Base-by-base conservation (phyloP, 305 asterid species). In the Withania somnifera region DNA sequence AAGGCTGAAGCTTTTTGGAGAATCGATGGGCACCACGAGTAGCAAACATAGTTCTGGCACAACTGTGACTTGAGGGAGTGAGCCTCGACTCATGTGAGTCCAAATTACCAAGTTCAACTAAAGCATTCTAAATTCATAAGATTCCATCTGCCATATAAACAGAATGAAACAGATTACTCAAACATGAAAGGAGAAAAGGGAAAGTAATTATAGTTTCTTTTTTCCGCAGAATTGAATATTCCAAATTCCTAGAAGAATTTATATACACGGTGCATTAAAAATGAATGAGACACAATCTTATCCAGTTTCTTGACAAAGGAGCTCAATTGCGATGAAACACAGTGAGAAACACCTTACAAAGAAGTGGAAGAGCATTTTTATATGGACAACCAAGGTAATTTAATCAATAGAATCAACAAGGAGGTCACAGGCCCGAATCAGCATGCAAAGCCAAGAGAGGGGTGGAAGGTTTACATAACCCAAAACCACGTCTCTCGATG, bases 21-120 rank as follows among this genome's bases (percentile, higher is more conserved):
- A 87, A 89, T 54, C 53, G 89, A 66, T 52, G 68, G 54, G 88
- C 69, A 81, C 77, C 78, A 30, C 73, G 82, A 83, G 78, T 83
- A 45, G 83, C 64, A 85, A 83, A 85, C 97, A 94, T 92, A 73
- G 20, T 61, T 28, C 32, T 7, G 57, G 57, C 24, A 56, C 14
- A 69, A 13, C n/a, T 69, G 13, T 69, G 22, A 68, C n/a, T 68
- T 68, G 36, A 36, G 1, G 11, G 32, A 10, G 51, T 66, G 76
- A 32, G 7, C 17, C 36, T n/a, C 1, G 17, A 34, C 51, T n/a
- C 17, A 38, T 66, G 73, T 14, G 24, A 38, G 56, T 42, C 78
- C 7, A 69, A 36, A 20, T 36, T 69, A 69, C 20, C 20, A 69
- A 11, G 51, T 26, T 45, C 51, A 66, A 71, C 38, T 20, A 45